Evolutionary conservation across 306 rosid genomes (phyloP), one percentile per base, ranked within the genome.

Genomic region (Pachyrhizus erosus): DNA sequence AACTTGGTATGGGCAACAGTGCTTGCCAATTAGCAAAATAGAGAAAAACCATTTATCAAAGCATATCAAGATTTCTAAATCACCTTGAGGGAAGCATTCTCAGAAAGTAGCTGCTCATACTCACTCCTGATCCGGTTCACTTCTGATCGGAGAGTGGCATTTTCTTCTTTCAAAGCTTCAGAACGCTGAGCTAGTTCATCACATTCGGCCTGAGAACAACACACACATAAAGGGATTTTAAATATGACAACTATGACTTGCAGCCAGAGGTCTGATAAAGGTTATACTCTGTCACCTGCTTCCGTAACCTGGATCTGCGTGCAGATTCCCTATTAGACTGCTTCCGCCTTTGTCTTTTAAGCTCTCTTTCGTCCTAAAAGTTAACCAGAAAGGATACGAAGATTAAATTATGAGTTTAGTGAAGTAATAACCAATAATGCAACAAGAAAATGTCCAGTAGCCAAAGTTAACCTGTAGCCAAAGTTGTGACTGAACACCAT

Each of bases 321-420:
- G 64, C 64, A 23, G 64, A 57, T 23, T 57, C 64, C 15, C 64
- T 57, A 57, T 57, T 57, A 57, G 64, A 57, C 64, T 57, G 64
- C 7, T 57, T 57, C 31, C 64, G 64, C 15, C 64, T 57, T 57
- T 57, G 64, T 57, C 64, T 57, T 57, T 57, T 57, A 21, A 57
- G 31, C 31, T 57, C 64, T 57, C 64, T 21, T 57, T 57, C 64
- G 15, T 57, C 64, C 64, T 57, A 57, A 57, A 57, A 57, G 14
- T 57, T 9, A 57, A 57, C 64, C 64, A 57, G 27, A 57, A 55
- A 57, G 31, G 17, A 57, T 11, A n/a, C n/a, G n/a, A 58, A 24
- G 66, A 24, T 58, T 58, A 23, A 58, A 24, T 24, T n/a, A 58
- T 24, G 29, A 57, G 37, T 24, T 58, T 14, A 58, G 66, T 21